Evolutionary conservation across 2,329 filamentous ascomycete genomes (phyloP), one percentile per base, ranked within the genome.

Genomic region (Aspergillus flavus): DNA sequence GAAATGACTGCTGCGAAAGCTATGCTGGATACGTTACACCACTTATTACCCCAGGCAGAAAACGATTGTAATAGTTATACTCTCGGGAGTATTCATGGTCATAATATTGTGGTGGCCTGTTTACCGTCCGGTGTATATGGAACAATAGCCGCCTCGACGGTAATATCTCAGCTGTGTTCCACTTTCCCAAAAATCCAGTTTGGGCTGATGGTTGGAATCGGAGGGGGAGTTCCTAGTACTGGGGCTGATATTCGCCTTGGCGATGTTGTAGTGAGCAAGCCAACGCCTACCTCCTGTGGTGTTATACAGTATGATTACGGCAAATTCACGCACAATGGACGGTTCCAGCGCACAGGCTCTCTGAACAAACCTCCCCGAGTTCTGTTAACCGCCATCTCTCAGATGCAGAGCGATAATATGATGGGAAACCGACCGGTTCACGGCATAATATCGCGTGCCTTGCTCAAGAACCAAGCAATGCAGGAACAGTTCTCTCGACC

Each of bases 11-110:
- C 73, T 7, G 73, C 72, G 10, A 62, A 56, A 5, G 63, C 59
- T 6, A 72, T 75, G 71, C 61, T 78, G 2, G 75, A 78, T 60
- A 64, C 72, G 5, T 53, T 61, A 6, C 73, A 76, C 56, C 58
- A 57, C 16, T n/a, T 46, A 14, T 58, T 66, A 7, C 26, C 57
- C 6, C 26, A 43, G 2, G 26, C 61, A 21, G 3, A 6, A 16
- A 23, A 53, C 28, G 71, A 75, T 32, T 58, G 57, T 11, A 75
- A 75, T 48, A 60, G 53, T 14, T 73, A 75, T 50, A 52, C 59
- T 1, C 58, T 73, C 4, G 72, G 72, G 6, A 60, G 34, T 5
- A 68, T 76, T 11, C 30, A 57, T 1, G 43, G 61, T 7, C 69
- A 74, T 48, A 69, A 75, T 43, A 57, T 75, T 16, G 71, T 71